A percentile compares a stretch with the other conserved stretches of the same genome.
Conservation (phyloP, 345 rosid species). For the Eucalyptus coolabah region DNA sequence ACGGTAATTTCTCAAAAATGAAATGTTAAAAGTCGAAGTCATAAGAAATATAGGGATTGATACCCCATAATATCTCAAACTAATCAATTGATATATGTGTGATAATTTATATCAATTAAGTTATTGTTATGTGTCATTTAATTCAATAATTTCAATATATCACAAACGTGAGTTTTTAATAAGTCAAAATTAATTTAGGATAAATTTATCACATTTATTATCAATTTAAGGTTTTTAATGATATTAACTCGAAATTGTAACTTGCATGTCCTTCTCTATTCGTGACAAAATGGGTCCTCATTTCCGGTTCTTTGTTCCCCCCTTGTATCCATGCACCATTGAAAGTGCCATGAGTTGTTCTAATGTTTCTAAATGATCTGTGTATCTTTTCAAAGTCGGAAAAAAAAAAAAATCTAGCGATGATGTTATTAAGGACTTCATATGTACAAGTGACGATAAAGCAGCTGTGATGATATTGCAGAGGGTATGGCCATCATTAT, state of each 20-base stretch:
- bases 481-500: background rate
- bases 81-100: too few species aligned
- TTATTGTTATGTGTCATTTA: too few species aligned
- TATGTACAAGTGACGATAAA: background rate
- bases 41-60: background rate
- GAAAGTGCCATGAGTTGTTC: background rate
- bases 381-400: background rate
- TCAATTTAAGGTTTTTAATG: too few species aligned
- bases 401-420: too few species aligned
- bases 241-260: too few species aligned
- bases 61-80: too few species aligned
- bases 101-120: too few species aligned
- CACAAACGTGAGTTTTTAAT: too few species aligned
- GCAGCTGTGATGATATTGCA: background rate
- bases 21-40: background rate
- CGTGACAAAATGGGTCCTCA: background rate
- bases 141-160: too few species aligned
- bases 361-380: background rate
- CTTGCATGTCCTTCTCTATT: too few species aligned
- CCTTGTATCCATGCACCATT: background rate
- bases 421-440: background rate
- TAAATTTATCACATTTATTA: fast-evolving
- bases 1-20: fast-evolving
- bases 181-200: fast-evolving
- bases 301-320: background rate